A percentile compares a stretch with the other conserved stretches of the same genome.
phyloP scores from a whole-genome alignment of 441 rosid species.

The Populus hybrid region DNA sequence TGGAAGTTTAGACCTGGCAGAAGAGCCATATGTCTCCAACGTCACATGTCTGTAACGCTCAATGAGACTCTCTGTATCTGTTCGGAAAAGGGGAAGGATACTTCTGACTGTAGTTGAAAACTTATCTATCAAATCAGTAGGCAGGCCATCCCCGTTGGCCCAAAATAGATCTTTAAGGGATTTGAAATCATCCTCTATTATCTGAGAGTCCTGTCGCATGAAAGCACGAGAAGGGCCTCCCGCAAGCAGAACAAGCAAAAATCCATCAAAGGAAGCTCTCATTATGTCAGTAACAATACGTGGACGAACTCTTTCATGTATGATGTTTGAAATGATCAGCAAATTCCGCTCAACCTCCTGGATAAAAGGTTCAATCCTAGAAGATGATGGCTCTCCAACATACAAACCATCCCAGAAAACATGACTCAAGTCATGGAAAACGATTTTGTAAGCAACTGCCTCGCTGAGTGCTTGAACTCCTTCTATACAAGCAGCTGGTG shows the following conservation, averaged over 20 bases:
- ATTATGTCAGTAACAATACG: constrained; percentile 74
- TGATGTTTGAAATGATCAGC: constrained; percentile 56
- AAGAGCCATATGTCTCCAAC: constrained; percentile 69
- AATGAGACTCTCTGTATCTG: constrained; percentile 76
- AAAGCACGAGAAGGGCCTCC: constrained; percentile 96
- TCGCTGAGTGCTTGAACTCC: constrained; percentile 87
- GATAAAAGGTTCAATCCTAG: constrained; percentile 72
- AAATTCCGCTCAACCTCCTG: constrained; percentile 72
- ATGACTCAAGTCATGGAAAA: constrained; percentile 81
- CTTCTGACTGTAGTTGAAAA: constrained; percentile 60
- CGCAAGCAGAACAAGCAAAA: constrained; percentile 85
- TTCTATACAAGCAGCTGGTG: constrained; percentile 81
- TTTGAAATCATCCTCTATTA: constrained; percentile 88
- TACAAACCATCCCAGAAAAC: constrained; percentile 88
- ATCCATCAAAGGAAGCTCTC: constrained; percentile 93
- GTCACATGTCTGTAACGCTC: constrained; percentile 70
- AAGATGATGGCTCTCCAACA: constrained; percentile 65
- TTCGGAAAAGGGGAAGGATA: constrained; percentile 72
- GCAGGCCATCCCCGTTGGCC: constrained; percentile 96
- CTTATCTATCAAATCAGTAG: constrained; percentile 72
- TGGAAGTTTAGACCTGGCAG: constrained; percentile 81
- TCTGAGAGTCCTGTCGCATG: constrained; percentile 65
- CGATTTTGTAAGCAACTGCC: constrained; percentile 72
- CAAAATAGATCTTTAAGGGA: constrained; percentile 80
- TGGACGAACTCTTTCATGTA: constrained; percentile 79